Base-by-base conservation (phyloP, 2,329 filamentous ascomycete genomes). In the Colletotrichum australisinense region DNA sequence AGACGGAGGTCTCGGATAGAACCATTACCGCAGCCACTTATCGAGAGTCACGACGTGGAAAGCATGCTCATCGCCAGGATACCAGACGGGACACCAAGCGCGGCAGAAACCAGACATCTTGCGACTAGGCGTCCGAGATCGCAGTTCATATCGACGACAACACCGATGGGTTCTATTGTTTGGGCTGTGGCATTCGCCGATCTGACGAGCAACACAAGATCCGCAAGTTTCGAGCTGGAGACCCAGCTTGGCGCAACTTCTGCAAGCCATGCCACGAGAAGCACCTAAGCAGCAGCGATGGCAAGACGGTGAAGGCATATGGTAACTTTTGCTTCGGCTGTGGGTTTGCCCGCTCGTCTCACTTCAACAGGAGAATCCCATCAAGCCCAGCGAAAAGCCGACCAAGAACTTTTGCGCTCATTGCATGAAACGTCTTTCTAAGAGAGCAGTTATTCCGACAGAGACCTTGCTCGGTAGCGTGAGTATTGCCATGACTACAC, bases 291-390 rank as follows among this genome's bases (percentile, higher is more conserved):
- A 66, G 66, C 11, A n/a, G 46, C 42, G 58, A 66, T 9, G 38
- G 55, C n/a, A 63, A 59, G 24, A 55, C n/a, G n/a, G 24, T 59
- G 16, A 67, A 53, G 63, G 26, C 56, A 11, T 57, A 55, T 28
- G 72, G 65, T 5, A 67, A 76, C 55, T 65, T 83, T 26, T 85
- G 84, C 69, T 81, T 80, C 2, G 77, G 77, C 32, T 85, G 84
- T 35, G 83, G 83, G 16, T 77, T 76, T 26, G 69, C 79, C 26
- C 80, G 84, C 30, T 85, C 83, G 3, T 58, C 66, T 7, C 72
- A 70, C 3, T 85, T 83, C 63, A 83, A 85, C 52, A 67, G 75
- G 80, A 79, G 24, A 79, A 83, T 67, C 82, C 83, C 5, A 65
- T 82, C 5, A 24, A 65, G 11, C 52, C 59, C 6, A 75, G 68